These are phyloP conservation scores for Rhododendron ovatum DNA, from an alignment of 148 eudicot species.

Conservation along the genomic window DNA sequence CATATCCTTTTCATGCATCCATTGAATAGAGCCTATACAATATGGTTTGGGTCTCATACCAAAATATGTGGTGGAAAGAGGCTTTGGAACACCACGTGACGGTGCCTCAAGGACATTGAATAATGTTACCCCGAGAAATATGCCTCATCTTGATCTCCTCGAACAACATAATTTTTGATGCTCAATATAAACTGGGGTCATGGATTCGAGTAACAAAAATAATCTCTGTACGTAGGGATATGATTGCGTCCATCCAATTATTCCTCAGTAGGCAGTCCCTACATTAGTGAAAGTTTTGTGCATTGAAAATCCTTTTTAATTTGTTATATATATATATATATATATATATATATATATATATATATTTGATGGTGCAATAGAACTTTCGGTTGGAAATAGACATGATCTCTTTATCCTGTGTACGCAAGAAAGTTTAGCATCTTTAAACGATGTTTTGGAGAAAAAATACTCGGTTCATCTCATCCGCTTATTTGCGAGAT, in stretches of 20 bases:
- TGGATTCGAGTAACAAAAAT: not conserved
- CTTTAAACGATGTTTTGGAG: not conserved
- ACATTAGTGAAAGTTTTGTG: not conserved
- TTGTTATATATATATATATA: not conserved
- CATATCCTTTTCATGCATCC: rapidly evolving
- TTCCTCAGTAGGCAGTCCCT: not conserved
- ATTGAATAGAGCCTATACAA: too few species aligned
- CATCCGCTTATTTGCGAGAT: too few species aligned
- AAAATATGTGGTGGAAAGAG: too few species aligned
- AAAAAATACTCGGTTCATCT: too few species aligned
- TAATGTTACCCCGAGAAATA: too few species aligned
- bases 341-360: not conserved
- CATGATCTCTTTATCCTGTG: not conserved
- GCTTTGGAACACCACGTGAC: too few species aligned
- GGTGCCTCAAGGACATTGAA: too few species aligned
- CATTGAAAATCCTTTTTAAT: not conserved
- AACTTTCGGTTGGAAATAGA: not conserved
- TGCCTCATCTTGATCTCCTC: not conserved
- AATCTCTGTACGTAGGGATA: not conserved
- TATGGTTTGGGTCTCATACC: too few species aligned
- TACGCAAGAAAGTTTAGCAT: not conserved
- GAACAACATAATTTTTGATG: too few species aligned
- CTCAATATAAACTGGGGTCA: not conserved
- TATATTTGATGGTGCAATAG: not conserved
- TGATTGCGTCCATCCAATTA: not conserved